Base-by-base conservation (phyloP, 169 alveolate genomes). In the Blepharisma undulans region DNA sequence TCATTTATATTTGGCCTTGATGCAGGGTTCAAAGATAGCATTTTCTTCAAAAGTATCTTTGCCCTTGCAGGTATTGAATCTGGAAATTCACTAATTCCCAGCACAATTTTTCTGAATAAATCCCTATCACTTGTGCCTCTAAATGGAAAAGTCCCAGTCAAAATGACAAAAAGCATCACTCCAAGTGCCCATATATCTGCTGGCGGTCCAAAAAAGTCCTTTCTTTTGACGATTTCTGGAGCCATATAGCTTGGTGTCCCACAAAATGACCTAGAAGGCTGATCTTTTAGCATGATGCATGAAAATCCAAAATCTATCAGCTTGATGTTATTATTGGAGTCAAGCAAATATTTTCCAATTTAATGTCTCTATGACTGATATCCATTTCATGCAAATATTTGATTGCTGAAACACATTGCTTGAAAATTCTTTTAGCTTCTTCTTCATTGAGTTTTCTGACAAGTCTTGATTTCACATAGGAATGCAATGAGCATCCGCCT, bases 221-320 rank as follows among this genome's bases (percentile, higher is more conserved):
- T 82, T 93, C 93, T 96, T 79, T 88, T 91, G 8, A 93, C 94
- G 5, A 96, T 93, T 93, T 96, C 98, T 19, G 98, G 98, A n/a
- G 98, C 94, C 98, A 96, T 96, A 79, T 96, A 96, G 78, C 95
- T 94, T 27, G 98, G 98, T 29, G 98, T 96, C 32, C 98, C 98
- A 90, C 98, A 94, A 77, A 90, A 94, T 60, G 90, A 88, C 22
- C 87, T 93, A 10, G 72, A 61, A 18, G 33, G 32, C 77, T 36
- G 89, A 4, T 78, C 86, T 27, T 78, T 32, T 78, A 10, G 66
- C 29, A 78, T 71, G 66, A 92, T 88, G 60, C 87, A 89, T 19
- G 93, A 93, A 95, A 96, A 95, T 21, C 98, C 98, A 81, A 95
- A 95, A 92, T 95, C 98, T 27, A 95, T 92, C 66, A 95, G 87